Base-by-base conservation (phyloP, 1,284 basidiomycete genomes). In the Pisolithus thermaeus region DNA sequence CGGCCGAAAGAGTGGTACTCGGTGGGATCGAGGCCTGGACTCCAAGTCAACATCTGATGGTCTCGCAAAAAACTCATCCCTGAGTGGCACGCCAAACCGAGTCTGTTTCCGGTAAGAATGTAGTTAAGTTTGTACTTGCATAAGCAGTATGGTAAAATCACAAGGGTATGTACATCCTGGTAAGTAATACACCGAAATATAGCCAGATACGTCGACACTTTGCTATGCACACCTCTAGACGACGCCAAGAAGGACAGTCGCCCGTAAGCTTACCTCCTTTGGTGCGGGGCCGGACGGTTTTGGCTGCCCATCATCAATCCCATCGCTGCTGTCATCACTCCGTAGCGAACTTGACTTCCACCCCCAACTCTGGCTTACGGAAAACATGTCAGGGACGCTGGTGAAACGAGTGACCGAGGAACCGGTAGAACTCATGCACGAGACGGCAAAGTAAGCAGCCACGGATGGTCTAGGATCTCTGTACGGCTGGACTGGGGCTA, bases 321-420 rank as follows among this genome's bases (percentile, higher is more conserved):
- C 67, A 50, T 84, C 77, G 38, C 79, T 65, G 54, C 78, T 79
- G 61, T 80, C 80, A 59, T 81, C 83, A 49, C 75, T 78, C 59
- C 77, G 68, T 59, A 84, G 61, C 32, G 81, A 81, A 63, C 83
- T 83, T 55, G 80, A 81, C 70, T 88, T 90, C 86, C 87, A 90
- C 1, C 87, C 86, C 87, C 86, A 89, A 61, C 87, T 87, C 70
- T 87, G 84, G 56, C 79, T 79, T 44, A 93, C 76, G 22, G 83
- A 78, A 63, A 97, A 97, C 45, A 81, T 77, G 65, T 97, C 93
- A 2, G 93, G 94, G 1, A 86, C 82, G 54, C 89, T 92, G 52
- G 83, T 80, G 65, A 97, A 97, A 44, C 84, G 78, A 43, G 91
- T 93, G 60, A 93, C 75, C 22, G 85, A 86, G 3, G 86, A 83